phyloP scores from a whole-genome alignment of 108 stramenopile species.

The Cylindrotheca closterium region DNA sequence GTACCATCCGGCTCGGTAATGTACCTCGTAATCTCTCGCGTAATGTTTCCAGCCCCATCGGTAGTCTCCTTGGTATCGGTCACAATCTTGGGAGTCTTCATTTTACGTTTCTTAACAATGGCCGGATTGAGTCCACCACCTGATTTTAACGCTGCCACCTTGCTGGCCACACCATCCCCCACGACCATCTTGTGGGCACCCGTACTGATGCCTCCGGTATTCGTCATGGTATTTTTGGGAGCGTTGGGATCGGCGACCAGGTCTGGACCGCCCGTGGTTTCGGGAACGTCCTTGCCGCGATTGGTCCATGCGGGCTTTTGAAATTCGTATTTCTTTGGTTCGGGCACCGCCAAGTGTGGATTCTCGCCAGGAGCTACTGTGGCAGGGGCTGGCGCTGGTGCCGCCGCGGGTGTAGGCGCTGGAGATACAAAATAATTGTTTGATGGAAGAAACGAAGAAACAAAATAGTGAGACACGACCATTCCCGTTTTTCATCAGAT shows the following conservation, averaged over 20 bases:
- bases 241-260: slow-evolving; percentile 9
- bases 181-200: slow-evolving; percentile 20
- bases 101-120: slow-evolving; percentile 12
- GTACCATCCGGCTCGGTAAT: slow-evolving; percentile 37
- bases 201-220: slow-evolving; percentile 7
- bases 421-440: neutral
- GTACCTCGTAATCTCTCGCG: slow-evolving; percentile 29
- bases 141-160: slow-evolving; percentile 13
- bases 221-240: slow-evolving; percentile 13
- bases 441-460: too few relatives aligned
- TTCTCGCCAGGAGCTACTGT: neutral
- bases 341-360: slow-evolving; percentile 2
- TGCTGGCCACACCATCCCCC: slow-evolving; percentile 13
- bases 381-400: neutral
- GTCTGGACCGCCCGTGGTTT: slow-evolving; percentile 12
- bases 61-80: slow-evolving; percentile 38
- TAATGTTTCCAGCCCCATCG: slow-evolving; percentile 37
- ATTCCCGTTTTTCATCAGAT: too few relatives aligned
- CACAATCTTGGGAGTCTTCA: slow-evolving; percentile 35
- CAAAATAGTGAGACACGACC: too few relatives aligned
- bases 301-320: neutral
- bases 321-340: neutral
- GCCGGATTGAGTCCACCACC: slow-evolving; percentile 18
- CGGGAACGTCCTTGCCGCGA: neutral
- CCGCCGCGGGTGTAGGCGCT: neutral